A percentile compares a stretch with the other conserved stretches of the same genome.
Conservation (phyloP, 2,329 filamentous ascomycete species). For the Alternaria viburni region DNA sequence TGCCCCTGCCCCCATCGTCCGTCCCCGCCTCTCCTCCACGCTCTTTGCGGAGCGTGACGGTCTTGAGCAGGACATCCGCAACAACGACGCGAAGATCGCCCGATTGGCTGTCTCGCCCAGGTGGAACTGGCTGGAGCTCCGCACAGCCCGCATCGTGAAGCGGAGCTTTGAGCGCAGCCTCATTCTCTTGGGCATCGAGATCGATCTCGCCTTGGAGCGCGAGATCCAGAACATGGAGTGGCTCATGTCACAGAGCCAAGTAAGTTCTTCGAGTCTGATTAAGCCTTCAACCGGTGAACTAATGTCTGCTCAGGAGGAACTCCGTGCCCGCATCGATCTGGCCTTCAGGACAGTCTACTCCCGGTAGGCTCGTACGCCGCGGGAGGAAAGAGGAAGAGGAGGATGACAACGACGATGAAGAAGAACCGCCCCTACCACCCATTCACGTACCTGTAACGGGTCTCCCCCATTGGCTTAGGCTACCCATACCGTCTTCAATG, state of each 20-base stretch:
- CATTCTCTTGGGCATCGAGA: not conserved
- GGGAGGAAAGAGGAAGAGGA: not conserved
- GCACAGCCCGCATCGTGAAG: not conserved
- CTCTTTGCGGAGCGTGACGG: not conserved
- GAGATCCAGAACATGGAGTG: not conserved
- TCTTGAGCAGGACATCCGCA: not conserved
- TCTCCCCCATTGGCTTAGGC: not conserved
- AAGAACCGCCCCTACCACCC: not conserved
- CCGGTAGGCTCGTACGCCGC: not conserved
- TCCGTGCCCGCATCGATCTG: not conserved
- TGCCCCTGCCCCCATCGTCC: not conserved
- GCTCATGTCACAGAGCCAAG: not conserved
- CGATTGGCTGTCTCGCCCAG: not conserved
- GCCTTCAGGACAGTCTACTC: not conserved
- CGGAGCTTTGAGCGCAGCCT: not conserved
- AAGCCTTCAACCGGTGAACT: not conserved
- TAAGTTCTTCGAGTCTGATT: not conserved
- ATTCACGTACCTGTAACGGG: slow-evolving; percentile 1
- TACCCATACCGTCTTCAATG: not conserved
- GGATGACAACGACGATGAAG: not conserved
- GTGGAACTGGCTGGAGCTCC: not conserved
- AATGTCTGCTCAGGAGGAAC: not conserved
- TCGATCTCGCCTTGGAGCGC: not conserved
- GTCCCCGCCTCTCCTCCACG: not conserved
- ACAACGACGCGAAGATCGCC: not conserved